Evolutionary conservation across 2,329 filamentous ascomycete genomes (phyloP), one percentile per base, ranked within the genome.

Genomic region (Xylaria hypoxylon): DNA sequence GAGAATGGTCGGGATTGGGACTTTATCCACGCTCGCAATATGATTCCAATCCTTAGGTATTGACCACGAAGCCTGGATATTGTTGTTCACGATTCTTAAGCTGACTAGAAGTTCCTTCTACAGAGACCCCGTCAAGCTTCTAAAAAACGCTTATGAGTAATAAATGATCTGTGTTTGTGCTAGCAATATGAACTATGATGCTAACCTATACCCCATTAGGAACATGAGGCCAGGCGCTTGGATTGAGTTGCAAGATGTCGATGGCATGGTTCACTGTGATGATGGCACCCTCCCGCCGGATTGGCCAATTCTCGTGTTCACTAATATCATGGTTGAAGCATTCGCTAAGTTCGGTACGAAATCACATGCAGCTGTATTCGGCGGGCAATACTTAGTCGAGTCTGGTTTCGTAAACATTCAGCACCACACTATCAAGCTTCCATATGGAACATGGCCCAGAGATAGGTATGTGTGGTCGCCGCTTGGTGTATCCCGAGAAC

Each of bases 21-120:
- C 73, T 82, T 82, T 66, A 81, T 86, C 62, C 84, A 86, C 71
- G 73, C 79, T 47, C 79, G 84, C 31, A 79, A 83, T 51, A 80
- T 85, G 77, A 77, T 82, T 13, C 78, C 79, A 0, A 77, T 81
- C 1, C 70, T 74, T 7, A 71, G 51, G 59, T 72, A 62, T 40
- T 47, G 44, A 5, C 11, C 24, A 1, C 31, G 22, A 28, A 47
- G 10, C 11, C n/a, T 24, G 13, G n/a, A 17, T 13, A 22, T 13
- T 28, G 5, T 28, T 60, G 15, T 6, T 17, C 1, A 11, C 31
- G 42, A 38, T 31, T 47, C 31, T 17, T 5, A 15, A n/a, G 52
- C 68, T 67, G 42, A 65, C 38, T 13, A 24, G 17, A 4, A 24
- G 1, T 47, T n/a, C 2, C 2, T n/a, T 17, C n/a, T 19, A 28